Base-by-base conservation (phyloP, 148 eudicot genomes). In the Nepenthes mirabilis region DNA sequence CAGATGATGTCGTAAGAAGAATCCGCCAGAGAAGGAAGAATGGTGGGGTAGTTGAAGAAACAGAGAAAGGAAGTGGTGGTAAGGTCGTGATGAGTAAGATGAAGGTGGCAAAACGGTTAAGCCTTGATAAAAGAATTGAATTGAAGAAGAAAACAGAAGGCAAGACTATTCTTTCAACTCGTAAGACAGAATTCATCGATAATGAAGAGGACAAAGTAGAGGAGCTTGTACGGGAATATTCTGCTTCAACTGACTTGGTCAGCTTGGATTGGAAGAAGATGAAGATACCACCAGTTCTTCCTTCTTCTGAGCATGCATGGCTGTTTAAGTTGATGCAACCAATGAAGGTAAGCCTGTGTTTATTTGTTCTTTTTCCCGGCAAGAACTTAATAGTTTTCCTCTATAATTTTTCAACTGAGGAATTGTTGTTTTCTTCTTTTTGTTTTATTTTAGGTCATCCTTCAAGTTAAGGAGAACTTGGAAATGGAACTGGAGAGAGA, bases 251-350 rank as follows among this genome's bases (percentile, higher is more conserved):
- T n/a, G 87, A 86, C 64, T 69, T 86, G 74, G 85, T 64, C 58
- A 80, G 87, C 87, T 72, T 83, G 54, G 95, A 89, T 47, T 93
- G 99, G 99, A 93, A 86, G 77, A 93, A 77, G 70, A 84, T 80
- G 97, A 93, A 89, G 84, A 89, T 93, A 47, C 97, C 99, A 0
- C 85, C 97, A 0, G 91, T 89, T 65, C 96, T 93, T 71, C 81
- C 95, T 51, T 79, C 90, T 64, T 79, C 96, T 23, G 99, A 93
- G 71, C 99, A 93, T 58, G 14, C 74, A 49, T 81, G 89, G 89
- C 76, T 93, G 59, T 93, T 93, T 66, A 89, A 84, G 70, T 71
- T 86, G 75, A 74, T 93, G 89, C 95, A 89, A 64, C 88, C 89
- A n/a, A 70, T 83, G 87, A 93, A 89, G 91, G 99, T 89, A 66